Conservation (phyloP, 331 rosid genomes). For the Arachis monticola region DNA sequence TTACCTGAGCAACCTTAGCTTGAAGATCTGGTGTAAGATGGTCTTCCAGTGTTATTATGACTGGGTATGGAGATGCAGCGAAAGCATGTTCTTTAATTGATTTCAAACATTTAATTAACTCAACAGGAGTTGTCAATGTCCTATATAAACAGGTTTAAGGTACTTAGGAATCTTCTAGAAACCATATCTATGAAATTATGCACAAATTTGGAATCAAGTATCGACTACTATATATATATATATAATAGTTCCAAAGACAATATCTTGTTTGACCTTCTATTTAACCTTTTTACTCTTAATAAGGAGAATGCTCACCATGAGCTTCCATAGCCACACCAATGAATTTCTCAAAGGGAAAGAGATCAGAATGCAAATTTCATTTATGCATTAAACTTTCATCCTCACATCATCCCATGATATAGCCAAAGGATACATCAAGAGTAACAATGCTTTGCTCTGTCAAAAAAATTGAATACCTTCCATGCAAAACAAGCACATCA, state of each 20-base stretch:
- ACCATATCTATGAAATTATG: background rate
- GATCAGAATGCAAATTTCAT: background rate
- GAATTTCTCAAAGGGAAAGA: constrained; percentile 20
- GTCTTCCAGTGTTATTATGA: constrained; percentile 74
- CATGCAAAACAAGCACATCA: constrained; percentile 69
- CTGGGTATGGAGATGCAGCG: constrained; percentile 67
- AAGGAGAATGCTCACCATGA: background rate
- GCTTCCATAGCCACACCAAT: background rate
- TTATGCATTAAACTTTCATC: too few relatives aligned
- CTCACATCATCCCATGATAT: background rate
- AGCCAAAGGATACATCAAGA: background rate
- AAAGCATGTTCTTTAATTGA: constrained; percentile 71
- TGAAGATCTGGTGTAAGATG: constrained; percentile 71
- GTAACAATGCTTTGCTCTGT: background rate
- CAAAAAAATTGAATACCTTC: constrained; percentile 52
- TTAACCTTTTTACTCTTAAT: background rate
- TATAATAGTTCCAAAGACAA: background rate
- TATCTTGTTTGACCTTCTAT: background rate
- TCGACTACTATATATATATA: background rate
- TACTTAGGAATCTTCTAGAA: constrained; percentile 18
- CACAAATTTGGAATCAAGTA: background rate
- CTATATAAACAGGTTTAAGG: constrained; percentile 41
- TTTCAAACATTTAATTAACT: constrained; percentile 57
- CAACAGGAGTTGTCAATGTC: constrained; percentile 79
- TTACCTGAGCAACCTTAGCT: constrained; percentile 73